These are phyloP conservation scores for Hamigera avellanea DNA, from an alignment of 495 filamentous ascomycete genomes.

Conservation along the genomic window DNA sequence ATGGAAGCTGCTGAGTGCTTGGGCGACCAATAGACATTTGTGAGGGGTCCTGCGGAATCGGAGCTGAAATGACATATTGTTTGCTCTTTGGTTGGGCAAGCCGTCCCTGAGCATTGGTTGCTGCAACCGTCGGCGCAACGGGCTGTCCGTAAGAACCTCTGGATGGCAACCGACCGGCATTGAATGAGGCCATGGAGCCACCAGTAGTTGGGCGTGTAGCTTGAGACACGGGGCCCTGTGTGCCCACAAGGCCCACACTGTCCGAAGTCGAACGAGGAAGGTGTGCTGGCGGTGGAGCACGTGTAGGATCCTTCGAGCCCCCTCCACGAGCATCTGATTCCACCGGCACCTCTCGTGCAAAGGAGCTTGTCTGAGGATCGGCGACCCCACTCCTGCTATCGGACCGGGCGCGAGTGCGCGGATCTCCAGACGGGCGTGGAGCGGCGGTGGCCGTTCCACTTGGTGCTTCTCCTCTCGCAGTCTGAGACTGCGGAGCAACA, in stretches of 20 bases:
- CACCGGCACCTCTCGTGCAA: constrained; percentile 3
- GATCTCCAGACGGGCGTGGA: constrained; percentile 6
- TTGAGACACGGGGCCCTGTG: constrained; percentile 36
- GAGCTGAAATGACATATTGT: constrained; percentile 64
- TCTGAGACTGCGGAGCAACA: constrained; percentile 81
- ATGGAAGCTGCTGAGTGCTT: constrained; percentile 39
- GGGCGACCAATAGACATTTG: constrained; percentile 44
- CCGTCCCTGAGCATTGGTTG: constrained; percentile 82
- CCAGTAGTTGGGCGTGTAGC: constrained; percentile 65
- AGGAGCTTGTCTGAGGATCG: background rate
- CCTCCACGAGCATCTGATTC: constrained; percentile 2
- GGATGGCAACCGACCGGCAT: constrained; percentile 53
- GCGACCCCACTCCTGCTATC: constrained; percentile 5
- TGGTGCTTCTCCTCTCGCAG: constrained; percentile 48
- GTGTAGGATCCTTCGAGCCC: constrained; percentile 5
- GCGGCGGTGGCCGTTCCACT: constrained; percentile 5
- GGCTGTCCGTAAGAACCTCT: constrained; percentile 85
- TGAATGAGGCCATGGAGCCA: constrained; percentile 64
- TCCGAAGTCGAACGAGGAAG: constrained; percentile 47
- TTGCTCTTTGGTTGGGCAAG: constrained; percentile 76
- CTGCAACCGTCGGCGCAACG: constrained; percentile 73
- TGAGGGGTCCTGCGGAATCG: constrained; percentile 44
- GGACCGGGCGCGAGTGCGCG: constrained; percentile 10
- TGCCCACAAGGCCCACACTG: constrained; percentile 32
- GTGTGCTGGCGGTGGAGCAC: constrained; percentile 21